phyloP scores from a whole-genome alignment of 768 basidiomycete species.

The Phaeotremella skinneri region DNA sequence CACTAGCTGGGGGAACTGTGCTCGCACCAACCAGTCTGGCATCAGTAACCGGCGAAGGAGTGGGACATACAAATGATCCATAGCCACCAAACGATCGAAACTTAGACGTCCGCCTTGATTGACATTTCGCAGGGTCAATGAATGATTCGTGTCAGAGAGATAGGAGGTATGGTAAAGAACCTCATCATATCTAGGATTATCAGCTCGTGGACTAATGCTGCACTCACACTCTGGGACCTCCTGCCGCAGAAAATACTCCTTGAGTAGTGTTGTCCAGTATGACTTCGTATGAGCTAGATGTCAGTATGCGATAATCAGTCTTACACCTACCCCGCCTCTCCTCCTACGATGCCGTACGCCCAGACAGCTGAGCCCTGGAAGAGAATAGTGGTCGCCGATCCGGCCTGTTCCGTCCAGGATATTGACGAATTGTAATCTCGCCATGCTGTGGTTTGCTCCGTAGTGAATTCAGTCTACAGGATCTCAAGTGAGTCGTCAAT shows the following conservation, averaged over 20 bases:
- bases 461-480: conserved; percentile 22
- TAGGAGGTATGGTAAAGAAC: conserved; percentile 29
- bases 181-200: conserved; percentile 23
- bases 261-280: conserved; percentile 22
- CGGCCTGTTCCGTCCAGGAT: conserved; percentile 37
- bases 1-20: neutral
- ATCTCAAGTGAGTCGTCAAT: neutral
- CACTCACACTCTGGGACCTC: conserved; percentile 28
- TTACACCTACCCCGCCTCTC: conserved; percentile 21
- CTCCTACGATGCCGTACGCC: conserved; percentile 23
- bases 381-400: conserved; percentile 25
- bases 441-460: conserved; percentile 7
- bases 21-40: neutral
- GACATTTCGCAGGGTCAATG: conserved; percentile 26
- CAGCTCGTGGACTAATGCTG: neutral
- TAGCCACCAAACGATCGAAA: conserved; percentile 31
- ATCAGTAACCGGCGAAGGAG: neutral
- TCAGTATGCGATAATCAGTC: neutral
- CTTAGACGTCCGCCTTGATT: conserved; percentile 27
- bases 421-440: conserved; percentile 26
- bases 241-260: conserved; percentile 30
- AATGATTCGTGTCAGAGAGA: conserved; percentile 20
- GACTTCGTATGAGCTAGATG: conserved; percentile 31
- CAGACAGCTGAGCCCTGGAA: conserved; percentile 25
- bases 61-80: conserved; percentile 28